Conservation (phyloP, 2,329 filamentous ascomycete species). For the Scorias spongiosa region DNA sequence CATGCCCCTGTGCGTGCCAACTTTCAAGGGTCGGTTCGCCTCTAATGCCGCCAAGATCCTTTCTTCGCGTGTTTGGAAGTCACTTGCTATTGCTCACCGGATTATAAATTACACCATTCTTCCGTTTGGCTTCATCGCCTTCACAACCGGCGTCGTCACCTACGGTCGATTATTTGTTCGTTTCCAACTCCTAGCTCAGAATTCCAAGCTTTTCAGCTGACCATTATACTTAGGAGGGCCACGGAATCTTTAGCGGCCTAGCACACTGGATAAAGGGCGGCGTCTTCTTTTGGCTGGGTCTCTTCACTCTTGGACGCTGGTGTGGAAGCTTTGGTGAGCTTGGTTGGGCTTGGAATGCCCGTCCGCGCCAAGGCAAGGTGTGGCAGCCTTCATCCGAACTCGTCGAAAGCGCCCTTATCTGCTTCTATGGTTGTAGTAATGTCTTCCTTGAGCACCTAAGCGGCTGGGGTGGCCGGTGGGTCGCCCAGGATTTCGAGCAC, state of each 20-base stretch:
- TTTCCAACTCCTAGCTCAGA: neutral
- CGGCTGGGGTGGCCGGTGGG: slow-evolving; percentile 54
- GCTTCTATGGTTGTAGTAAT: slow-evolving; percentile 71
- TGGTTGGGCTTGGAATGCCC: slow-evolving; percentile 82
- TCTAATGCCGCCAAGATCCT: no score
- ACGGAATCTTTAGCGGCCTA: slow-evolving; percentile 56
- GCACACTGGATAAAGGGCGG: slow-evolving; percentile 86
- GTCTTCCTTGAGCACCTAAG: slow-evolving; percentile 79
- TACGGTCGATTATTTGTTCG: slow-evolving; percentile 73
- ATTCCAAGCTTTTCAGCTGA: slow-evolving; percentile 4
- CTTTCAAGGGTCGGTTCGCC: slow-evolving; percentile 17
- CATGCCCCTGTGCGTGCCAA: slow-evolving; percentile 13
- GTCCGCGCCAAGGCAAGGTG: slow-evolving; percentile 36
- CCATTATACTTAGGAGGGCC: slow-evolving; percentile 37
- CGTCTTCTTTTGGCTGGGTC: slow-evolving; percentile 81
- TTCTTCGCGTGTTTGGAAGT: no score
- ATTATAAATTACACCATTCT: slow-evolving; percentile 38
- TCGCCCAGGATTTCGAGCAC: slow-evolving; percentile 68
- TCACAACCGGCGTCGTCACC: slow-evolving; percentile 57
- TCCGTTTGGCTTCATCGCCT: slow-evolving; percentile 55
- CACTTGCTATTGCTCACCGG: no score
- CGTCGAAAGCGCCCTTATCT: slow-evolving; percentile 72
- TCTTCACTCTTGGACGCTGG: slow-evolving; percentile 74
- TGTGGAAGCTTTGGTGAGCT: slow-evolving; percentile 73
- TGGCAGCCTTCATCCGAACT: slow-evolving; percentile 60